phyloP scores from a whole-genome alignment of 2,329 filamentous ascomycete genomes.

The Diaporthe vexans region DNA sequence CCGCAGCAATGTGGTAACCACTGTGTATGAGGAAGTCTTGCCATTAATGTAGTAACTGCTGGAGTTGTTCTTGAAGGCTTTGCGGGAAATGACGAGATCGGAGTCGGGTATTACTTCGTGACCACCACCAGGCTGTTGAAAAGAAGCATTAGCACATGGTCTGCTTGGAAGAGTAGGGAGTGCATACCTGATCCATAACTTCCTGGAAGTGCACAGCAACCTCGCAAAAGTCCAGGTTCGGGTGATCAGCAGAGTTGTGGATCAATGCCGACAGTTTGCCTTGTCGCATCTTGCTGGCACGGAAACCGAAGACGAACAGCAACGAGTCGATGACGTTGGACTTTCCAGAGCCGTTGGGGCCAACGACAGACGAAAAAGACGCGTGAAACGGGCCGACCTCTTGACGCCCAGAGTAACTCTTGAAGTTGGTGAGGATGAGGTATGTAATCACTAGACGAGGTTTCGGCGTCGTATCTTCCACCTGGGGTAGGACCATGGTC shows the following conservation, averaged over 20 bases:
- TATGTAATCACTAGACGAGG: conserved; percentile 93
- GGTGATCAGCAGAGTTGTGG: conserved; percentile 92
- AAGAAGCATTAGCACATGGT: conserved; percentile 46
- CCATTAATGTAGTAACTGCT: conserved; percentile 99
- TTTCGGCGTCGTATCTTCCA: conserved; percentile 83
- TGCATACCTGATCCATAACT: conserved; percentile 82
- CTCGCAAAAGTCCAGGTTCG: conserved; percentile 90
- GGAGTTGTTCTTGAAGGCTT: conserved; percentile 96
- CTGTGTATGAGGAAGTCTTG: conserved; percentile 90
- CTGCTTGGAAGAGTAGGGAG: neutral
- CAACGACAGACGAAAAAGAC: conserved; percentile 97
- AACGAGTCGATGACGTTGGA: conserved; percentile 99
- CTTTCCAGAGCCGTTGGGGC: conserved; percentile 97
- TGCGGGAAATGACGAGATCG: conserved; percentile 87
- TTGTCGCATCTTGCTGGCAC: conserved; percentile 99
- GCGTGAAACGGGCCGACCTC: conserved; percentile 97
- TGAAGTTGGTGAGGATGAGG: conserved; percentile 95
- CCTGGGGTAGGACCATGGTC: conserved; percentile 74
- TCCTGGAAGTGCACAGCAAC: conserved; percentile 98
- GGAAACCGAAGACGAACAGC: conserved; percentile 98
- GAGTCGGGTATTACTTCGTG: conserved; percentile 86
- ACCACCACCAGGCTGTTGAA: conserved; percentile 74
- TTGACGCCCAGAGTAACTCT: conserved; percentile 96
- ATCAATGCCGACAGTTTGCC: conserved; percentile 98
- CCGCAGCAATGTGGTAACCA: conserved; percentile 87